These are phyloP conservation scores for Celoporthe dispersa DNA, from an alignment of 2,329 filamentous ascomycete genomes.

Conservation along the genomic window DNA sequence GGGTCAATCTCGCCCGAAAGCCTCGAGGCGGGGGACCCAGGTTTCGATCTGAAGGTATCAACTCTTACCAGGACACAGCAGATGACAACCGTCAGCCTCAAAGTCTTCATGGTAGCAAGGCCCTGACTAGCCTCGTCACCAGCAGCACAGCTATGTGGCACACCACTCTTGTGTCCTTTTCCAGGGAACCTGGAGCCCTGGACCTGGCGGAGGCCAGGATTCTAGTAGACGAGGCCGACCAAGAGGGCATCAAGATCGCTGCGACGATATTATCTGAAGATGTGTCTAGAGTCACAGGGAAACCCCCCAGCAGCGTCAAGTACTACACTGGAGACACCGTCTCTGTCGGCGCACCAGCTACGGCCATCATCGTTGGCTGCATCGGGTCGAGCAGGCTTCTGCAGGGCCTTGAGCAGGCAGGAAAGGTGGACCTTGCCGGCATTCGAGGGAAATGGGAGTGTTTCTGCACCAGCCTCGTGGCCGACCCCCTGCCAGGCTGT, in stretches of 20 bases:
- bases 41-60: background rate
- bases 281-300: slow-evolving; percentile 35
- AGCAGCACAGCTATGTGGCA: background rate
- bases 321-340: background rate
- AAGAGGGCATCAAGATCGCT: slow-evolving; percentile 41
- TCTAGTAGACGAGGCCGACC: slow-evolving; percentile 38
- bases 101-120: too few relatives aligned
- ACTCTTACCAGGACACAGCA: background rate
- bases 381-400: slow-evolving; percentile 53
- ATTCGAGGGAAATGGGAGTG: slow-evolving; percentile 63
- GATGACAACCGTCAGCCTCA: too few relatives aligned
- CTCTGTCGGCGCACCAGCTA: slow-evolving; percentile 37
- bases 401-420: slow-evolving; percentile 47
- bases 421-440: slow-evolving; percentile 51
- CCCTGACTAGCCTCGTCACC: background rate
- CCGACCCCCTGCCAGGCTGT: slow-evolving; percentile 50
- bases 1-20: background rate
- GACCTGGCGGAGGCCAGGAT: slow-evolving; percentile 33
- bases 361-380: slow-evolving; percentile 58
- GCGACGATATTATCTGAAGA: slow-evolving; percentile 39
- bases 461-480: slow-evolving; percentile 54
- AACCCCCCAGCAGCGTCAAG: slow-evolving; percentile 21
- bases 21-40: background rate
- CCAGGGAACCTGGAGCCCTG: background rate
- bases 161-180: background rate